Conservation (phyloP, 495 filamentous ascomycete species). For the Tuber borchii region DNA sequence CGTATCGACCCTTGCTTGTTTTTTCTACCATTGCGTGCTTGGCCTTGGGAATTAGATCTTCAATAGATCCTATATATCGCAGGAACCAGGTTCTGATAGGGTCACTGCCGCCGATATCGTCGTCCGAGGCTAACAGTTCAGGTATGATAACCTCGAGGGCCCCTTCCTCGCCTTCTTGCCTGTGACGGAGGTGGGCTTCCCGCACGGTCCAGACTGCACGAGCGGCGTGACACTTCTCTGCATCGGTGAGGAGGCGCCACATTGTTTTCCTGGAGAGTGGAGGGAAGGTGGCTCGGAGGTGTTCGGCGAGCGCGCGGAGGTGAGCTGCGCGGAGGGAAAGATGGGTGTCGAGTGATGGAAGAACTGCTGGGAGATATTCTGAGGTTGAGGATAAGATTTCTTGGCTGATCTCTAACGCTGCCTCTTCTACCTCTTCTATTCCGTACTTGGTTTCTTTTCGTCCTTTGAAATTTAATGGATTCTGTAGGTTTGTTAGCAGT, state of each 20-base stretch:
- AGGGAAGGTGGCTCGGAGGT: conserved; percentile 54
- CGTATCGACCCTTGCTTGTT: conserved; percentile 30
- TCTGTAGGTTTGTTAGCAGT: conserved; percentile 46
- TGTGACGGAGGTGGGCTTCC: conserved; percentile 32
- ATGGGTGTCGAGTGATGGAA: conserved; percentile 72
- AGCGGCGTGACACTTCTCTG: conserved; percentile 85
- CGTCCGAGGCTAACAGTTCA: conserved; percentile 18
- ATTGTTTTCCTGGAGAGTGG: conserved; percentile 55
- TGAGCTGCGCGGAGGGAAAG: conserved; percentile 62
- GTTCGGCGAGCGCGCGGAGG: conserved; percentile 61
- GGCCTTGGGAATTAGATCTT: conserved; percentile 21
- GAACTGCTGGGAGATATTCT: conserved; percentile 60
- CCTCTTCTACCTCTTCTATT: conserved; percentile 62
- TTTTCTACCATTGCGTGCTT: conserved; percentile 28
- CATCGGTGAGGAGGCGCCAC: conserved; percentile 82
- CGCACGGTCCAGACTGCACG: conserved; percentile 64
- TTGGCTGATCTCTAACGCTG: conserved; percentile 69
- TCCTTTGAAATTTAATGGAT: conserved; percentile 69
- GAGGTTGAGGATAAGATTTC: conserved; percentile 73
- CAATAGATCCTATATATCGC: conserved; percentile 25
- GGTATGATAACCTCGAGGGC: conserved; percentile 29
- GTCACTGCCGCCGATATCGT: conserved; percentile 29
- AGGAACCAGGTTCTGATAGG: conserved; percentile 40
- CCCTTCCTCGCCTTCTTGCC: conserved; percentile 35
- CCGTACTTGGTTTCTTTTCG: conserved; percentile 58